Evolutionary conservation across 768 basidiomycete genomes (phyloP).

Genomic region (Clavaria fumosa): DNA sequence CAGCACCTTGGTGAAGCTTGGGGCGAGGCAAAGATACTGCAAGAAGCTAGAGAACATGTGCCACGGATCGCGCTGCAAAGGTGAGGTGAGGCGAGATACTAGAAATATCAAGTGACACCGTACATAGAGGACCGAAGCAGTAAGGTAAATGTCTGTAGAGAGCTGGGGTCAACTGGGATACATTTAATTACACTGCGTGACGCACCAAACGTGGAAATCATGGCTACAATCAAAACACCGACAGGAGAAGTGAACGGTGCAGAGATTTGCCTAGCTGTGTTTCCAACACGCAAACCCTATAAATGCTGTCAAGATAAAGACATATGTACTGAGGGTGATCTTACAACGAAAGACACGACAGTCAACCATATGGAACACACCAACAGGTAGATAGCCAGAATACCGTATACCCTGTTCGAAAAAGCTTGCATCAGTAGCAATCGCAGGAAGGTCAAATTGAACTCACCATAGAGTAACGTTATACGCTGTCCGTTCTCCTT

Average conservation of each 20-base stretch:
- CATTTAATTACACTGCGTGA: not conserved
- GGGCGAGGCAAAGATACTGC: constrained; percentile 82
- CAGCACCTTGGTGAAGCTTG: constrained; percentile 87
- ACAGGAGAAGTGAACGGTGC: constrained; percentile 51
- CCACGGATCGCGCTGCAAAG: constrained; percentile 78
- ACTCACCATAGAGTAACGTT: constrained; percentile 51
- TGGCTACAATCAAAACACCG: constrained; percentile 71
- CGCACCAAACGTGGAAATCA: constrained; percentile 76
- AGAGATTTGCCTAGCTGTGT: constrained; percentile 31
- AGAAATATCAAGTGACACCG: constrained; percentile 69
- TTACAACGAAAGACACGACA: constrained; percentile 57
- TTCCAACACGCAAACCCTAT: too few species aligned
- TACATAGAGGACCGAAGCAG: constrained; percentile 42
- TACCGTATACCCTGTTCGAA: constrained; percentile 63
- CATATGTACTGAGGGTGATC: too few species aligned
- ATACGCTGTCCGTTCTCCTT: constrained; percentile 52
- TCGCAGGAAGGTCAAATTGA: too few species aligned
- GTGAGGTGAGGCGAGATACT: constrained; percentile 44
- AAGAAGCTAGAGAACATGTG: constrained; percentile 92
- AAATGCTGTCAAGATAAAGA: too few species aligned
- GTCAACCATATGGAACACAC: constrained; percentile 82
- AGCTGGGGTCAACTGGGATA: too few species aligned
- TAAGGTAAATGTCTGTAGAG: constrained; percentile 8
- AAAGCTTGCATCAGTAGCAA: not conserved
- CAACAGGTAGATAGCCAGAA: constrained; percentile 72